Percentiles rank a stretch among this genome's conserved stretches.
phyloP scores from a whole-genome alignment of 75 land plant species.

The Azolla pinnata region DNA sequence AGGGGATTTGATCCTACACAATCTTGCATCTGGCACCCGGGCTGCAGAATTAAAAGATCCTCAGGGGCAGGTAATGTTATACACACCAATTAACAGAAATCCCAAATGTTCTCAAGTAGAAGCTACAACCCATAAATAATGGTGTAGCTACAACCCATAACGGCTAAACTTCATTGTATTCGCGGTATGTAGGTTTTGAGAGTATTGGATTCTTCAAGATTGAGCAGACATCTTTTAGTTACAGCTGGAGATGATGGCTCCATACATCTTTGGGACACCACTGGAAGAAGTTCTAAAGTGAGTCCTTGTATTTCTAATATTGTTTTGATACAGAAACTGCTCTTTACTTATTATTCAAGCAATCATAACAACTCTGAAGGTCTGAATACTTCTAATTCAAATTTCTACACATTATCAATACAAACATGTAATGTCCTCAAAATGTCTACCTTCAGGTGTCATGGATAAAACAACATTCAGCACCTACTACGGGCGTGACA shows the following conservation, averaged over 20 bases:
- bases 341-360: too few species aligned
- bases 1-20: constrained; percentile 91
- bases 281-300: constrained; percentile 85
- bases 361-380: too few species aligned
- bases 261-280: constrained; percentile 91
- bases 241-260: constrained; percentile 98
- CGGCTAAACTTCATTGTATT: too few species aligned
- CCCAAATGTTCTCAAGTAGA: too few species aligned
- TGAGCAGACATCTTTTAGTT: constrained; percentile 74
- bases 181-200: constrained; percentile 69
- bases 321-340: too few species aligned
- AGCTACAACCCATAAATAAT: too few species aligned
- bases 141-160: too few species aligned
- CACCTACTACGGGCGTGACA: constrained; percentile 79
- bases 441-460: constrained; percentile 53
- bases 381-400: too few species aligned
- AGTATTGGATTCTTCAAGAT: constrained; percentile 92
- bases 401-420: too few species aligned
- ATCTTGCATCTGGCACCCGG: constrained; percentile 85
- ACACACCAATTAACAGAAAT: too few species aligned
- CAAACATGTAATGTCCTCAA: too few species aligned
- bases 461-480: constrained; percentile 94
- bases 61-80: constrained; percentile 80
- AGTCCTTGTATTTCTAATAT: neutral
- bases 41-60: constrained; percentile 88